Conservation (phyloP, 345 rosid species). For the Angophora floribunda region DNA sequence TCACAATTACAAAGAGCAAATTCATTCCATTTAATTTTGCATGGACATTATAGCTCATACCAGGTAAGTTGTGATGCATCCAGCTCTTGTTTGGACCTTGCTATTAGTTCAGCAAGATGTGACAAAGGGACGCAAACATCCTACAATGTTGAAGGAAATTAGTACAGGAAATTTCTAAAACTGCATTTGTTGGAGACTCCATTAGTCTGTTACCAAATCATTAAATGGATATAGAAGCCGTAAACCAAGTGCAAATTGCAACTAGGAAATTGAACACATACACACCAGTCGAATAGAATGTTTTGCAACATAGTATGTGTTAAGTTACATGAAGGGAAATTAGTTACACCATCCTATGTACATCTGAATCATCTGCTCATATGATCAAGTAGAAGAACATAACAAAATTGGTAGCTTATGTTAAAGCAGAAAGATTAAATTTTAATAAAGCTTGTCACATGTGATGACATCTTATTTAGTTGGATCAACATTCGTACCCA, state of each 20-base stretch:
- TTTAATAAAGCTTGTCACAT: background rate
- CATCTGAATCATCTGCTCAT: background rate
- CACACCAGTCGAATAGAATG: background rate
- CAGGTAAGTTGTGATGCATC: conserved; percentile 65
- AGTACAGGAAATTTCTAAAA: background rate
- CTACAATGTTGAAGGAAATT: conserved; percentile 18
- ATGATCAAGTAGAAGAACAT: background rate
- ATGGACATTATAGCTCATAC: conserved; percentile 12
- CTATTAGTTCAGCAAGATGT: conserved; percentile 64
- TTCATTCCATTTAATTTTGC: background rate
- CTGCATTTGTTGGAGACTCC: background rate
- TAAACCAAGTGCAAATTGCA: background rate
- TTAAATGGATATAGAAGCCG: background rate
- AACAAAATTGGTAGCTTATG: background rate
- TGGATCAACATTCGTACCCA: background rate
- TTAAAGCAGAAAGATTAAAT: background rate
- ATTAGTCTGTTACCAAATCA: background rate
- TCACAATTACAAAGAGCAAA: background rate
- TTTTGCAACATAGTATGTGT: background rate
- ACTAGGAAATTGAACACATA: background rate
- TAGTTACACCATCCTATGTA: background rate
- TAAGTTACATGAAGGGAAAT: background rate
- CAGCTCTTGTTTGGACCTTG: conserved; percentile 62
- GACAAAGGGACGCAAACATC: conserved; percentile 94
- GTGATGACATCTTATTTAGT: background rate